Evolutionary conservation across 2,329 filamentous ascomycete species (phyloP), one percentile per base, ranked within the genome.

Genomic region (Colletotrichum chrysophilum): DNA sequence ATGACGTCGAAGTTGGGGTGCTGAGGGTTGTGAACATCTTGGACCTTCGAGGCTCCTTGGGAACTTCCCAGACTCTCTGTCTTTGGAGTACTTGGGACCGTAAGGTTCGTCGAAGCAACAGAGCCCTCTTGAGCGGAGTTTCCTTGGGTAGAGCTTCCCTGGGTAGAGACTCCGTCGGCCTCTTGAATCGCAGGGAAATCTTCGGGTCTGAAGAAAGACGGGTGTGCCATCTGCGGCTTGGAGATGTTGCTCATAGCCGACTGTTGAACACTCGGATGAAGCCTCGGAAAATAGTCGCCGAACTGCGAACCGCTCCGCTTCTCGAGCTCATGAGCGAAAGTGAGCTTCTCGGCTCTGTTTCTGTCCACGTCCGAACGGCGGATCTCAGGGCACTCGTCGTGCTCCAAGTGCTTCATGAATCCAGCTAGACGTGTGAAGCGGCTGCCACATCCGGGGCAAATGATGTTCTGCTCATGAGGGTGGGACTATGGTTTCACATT

Each of bases 371-470:
- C 77, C 0, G 76, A 71, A 4, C 79, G 79, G 30, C 77, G 80
- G 72, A 91, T 84, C 0, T 48, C 67, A 2, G 73, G 32, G 76
- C 89, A 91, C 2, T 83, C 70, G 28, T 82, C 79, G 3, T 77
- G 77, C 79, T 91, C 88, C 5, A 91, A 82, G 66, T 91, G 89
- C 1, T 74, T 48, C 68, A 90, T 84, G 43, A 89, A 84, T 0
- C 66, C 76, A 1, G 84, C 82, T 1, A 87, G 80, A 1, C 83
- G 81, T 1, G 36, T 62, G 71, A 89, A 90, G 1, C 80, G 80
- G 3, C 78, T 81, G 1, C 79, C 74, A 74, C 89, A 91, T 30
- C 86, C 89, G 2, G 88, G 88, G 64, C 89, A 91, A 4, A 77
- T 62, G 2, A 91, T 82, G 3, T 84, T 75, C 69, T 89, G 86